Percentiles rank a stretch among this genome's conserved stretches.
phyloP scores from a whole-genome alignment of 2,329 filamentous ascomycete species.

The Arthrobotrys pseudoclavata region DNA sequence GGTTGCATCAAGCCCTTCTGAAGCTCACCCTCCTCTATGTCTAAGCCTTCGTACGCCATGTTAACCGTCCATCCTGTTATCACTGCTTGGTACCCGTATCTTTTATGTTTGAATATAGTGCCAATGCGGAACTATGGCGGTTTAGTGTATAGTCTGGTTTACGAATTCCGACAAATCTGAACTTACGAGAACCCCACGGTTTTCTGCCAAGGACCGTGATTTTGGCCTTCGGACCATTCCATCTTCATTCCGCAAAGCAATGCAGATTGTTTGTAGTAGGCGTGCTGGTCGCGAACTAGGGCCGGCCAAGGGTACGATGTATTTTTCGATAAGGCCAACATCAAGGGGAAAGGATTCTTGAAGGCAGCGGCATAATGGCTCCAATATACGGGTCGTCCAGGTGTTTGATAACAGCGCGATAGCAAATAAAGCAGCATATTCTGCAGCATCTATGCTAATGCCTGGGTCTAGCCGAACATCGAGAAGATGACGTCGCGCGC shows the following conservation, averaged over 20 bases:
- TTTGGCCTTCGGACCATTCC: constrained; percentile 68
- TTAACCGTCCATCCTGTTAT: constrained; percentile 83
- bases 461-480: constrained; percentile 61
- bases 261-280: constrained; percentile 71
- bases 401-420: constrained; percentile 65
- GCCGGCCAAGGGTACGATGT: constrained; percentile 65
- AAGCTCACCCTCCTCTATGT: constrained; percentile 73
- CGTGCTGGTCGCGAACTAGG: constrained; percentile 63
- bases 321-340: constrained; percentile 65
- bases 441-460: constrained; percentile 65
- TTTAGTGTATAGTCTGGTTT: constrained; percentile 11
- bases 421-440: constrained; percentile 66
- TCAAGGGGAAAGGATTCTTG: constrained; percentile 66
- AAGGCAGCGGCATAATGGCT: constrained; percentile 65
- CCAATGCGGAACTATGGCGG: constrained; percentile 76
- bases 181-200: constrained; percentile 64
- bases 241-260: constrained; percentile 72
- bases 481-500: constrained; percentile 66
- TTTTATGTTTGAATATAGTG: constrained; percentile 84
- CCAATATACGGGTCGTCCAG: constrained; percentile 64
- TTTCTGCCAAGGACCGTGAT: constrained; percentile 51
- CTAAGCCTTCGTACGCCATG: constrained; percentile 68
- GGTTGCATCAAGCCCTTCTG: constrained; percentile 75
- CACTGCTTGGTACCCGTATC: constrained; percentile 83
- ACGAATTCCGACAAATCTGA: constrained; percentile 67